phyloP scores from a whole-genome alignment of 2,329 filamentous ascomycete genomes.

The Elsinoe arachidis region DNA sequence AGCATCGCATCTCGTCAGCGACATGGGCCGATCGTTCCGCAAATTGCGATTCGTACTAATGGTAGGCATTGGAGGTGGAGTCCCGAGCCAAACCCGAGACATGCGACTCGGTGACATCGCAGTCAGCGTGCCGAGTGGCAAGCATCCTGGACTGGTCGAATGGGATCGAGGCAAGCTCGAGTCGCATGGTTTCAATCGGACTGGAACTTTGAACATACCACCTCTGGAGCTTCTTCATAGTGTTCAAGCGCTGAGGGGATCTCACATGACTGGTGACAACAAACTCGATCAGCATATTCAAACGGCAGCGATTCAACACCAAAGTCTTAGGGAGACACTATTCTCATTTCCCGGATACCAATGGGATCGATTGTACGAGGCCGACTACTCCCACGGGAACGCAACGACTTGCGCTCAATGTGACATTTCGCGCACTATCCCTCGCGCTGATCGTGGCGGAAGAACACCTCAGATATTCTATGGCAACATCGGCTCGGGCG shows the following conservation, averaged over 20 bases:
- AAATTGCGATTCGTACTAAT: constrained; percentile 18
- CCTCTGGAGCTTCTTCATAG: not conserved
- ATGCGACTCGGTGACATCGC: constrained; percentile 18
- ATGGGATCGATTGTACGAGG: not conserved
- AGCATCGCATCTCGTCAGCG: constrained; percentile 15
- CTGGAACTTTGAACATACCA: not conserved
- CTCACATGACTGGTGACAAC: not conserved
- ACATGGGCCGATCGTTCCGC: constrained; percentile 13
- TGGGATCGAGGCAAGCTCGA: not conserved
- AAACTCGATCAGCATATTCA: not conserved
- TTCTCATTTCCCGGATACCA: not conserved
- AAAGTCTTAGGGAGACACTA: not conserved
- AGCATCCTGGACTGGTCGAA: not conserved
- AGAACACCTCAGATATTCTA: not conserved
- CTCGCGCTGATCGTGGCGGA: not conserved
- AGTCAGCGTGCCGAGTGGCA: not conserved
- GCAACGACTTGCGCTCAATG: not conserved
- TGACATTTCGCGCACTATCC: not conserved
- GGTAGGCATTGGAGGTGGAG: constrained; percentile 22
- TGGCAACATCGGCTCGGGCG: constrained; percentile 3
- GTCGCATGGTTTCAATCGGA: not conserved
- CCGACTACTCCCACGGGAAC: not conserved
- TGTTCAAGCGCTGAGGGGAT: not conserved
- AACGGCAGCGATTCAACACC: not conserved
- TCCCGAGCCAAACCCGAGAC: constrained; percentile 15